These are phyloP conservation scores for Hypoxylon intermedium DNA, from an alignment of 495 filamentous ascomycete species.

Conservation along the genomic window DNA sequence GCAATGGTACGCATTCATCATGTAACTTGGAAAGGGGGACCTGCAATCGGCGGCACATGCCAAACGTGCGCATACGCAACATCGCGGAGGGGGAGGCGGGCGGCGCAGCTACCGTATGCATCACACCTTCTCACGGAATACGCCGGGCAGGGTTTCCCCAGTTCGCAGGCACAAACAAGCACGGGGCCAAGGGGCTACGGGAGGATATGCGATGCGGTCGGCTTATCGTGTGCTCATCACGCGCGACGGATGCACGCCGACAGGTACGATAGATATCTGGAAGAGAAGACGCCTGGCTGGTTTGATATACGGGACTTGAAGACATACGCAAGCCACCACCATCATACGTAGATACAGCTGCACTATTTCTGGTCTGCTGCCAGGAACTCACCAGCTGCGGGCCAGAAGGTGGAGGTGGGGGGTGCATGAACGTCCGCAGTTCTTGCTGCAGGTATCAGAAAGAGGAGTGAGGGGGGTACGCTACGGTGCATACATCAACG, in stretches of 20 bases:
- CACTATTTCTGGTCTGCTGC: slow-evolving; percentile 24
- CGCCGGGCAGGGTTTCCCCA: slow-evolving; percentile 1
- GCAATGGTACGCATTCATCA: slow-evolving; percentile 4
- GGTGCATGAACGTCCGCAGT: slow-evolving; percentile 36
- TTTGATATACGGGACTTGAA: slow-evolving; percentile 22
- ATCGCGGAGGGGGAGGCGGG: slow-evolving; percentile 13
- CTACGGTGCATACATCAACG: slow-evolving; percentile 13
- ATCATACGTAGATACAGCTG: slow-evolving; percentile 28
- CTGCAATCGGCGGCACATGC: slow-evolving; percentile 25
- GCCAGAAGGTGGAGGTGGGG: slow-evolving; percentile 36
- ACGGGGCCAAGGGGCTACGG: not conserved
- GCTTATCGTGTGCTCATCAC: slow-evolving; percentile 27
- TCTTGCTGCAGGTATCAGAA: slow-evolving; percentile 31
- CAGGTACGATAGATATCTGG: slow-evolving; percentile 9
- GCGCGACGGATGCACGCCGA: slow-evolving; percentile 18
- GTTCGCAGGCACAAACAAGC: not conserved
- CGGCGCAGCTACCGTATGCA: slow-evolving; percentile 6
- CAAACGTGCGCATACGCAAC: slow-evolving; percentile 15
- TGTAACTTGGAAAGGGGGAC: slow-evolving; percentile 17
- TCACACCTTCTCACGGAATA: not conserved
- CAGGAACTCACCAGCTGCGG: slow-evolving; percentile 23
- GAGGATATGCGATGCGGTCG: slow-evolving; percentile 9
- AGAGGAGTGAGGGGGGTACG: slow-evolving; percentile 12
- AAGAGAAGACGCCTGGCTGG: slow-evolving; percentile 19
- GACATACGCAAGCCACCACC: slow-evolving; percentile 3